Percentiles rank a stretch among this genome's conserved stretches.
These are phyloP conservation scores for Colletotrichum australisinense DNA, from an alignment of 2,329 filamentous ascomycete species.

Conservation along the genomic window DNA sequence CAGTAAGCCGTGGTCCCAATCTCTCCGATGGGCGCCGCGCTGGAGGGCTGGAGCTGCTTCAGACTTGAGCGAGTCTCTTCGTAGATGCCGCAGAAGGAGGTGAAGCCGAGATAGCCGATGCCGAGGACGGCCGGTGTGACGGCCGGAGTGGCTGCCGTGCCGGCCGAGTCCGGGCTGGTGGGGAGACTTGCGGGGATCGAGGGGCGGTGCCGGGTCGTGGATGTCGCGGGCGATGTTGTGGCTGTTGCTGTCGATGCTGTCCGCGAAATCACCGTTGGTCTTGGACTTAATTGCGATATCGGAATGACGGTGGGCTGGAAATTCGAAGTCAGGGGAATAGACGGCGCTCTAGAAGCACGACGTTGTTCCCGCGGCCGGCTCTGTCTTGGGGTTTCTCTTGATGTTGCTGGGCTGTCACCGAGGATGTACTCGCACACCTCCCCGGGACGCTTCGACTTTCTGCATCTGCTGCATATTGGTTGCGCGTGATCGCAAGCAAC, in stretches of 20 bases:
- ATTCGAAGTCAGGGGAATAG: conserved; percentile 4
- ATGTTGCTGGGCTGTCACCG: conserved; percentile 11
- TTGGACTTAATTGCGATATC: not conserved
- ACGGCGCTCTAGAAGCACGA: conserved; percentile 9
- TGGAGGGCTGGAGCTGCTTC: conserved; percentile 44
- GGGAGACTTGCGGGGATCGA: conserved; percentile 20
- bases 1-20: conserved; percentile 17
- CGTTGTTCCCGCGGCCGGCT: conserved; percentile 8
- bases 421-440: conserved; percentile 50
- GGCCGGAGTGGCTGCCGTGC: conserved; percentile 11
- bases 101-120: conserved; percentile 57
- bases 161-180: conserved; percentile 29
- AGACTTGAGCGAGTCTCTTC: conserved; percentile 55
- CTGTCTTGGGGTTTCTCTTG: not conserved
- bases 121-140: conserved; percentile 26
- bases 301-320: not conserved
- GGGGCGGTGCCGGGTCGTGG: conserved; percentile 22
- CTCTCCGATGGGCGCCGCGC: conserved; percentile 14
- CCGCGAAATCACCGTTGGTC: not conserved
- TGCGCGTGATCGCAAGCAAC: conserved; percentile 56
- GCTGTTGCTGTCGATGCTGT: conserved; percentile 5
- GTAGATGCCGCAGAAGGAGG: conserved; percentile 54
- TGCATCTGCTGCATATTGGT: conserved; percentile 53
- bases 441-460: conserved; percentile 44
- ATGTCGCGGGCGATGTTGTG: conserved; percentile 12